Evolutionary conservation across 805 yeast genomes (phyloP), one percentile per base, ranked within the genome.

Genomic region (Zygotorulaspora chibaensis): DNA sequence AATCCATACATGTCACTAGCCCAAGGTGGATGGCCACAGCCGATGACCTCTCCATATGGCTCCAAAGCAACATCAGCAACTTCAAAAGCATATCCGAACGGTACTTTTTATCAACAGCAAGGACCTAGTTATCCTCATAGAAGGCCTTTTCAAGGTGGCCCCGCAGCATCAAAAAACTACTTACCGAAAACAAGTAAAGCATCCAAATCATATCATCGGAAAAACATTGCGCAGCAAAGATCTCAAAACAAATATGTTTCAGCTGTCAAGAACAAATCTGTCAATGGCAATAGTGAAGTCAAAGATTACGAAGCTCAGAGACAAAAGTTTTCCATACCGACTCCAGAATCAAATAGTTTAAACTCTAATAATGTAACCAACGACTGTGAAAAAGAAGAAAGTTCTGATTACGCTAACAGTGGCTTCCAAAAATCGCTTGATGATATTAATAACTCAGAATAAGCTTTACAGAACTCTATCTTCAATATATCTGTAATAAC

Each of bases 321-420:
- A 15, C 42, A 38, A 33, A 38, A 35, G 17, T 42, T 49, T 28
- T 52, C 54, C 20, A 52, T 52, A 33, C 54, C 56, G 5, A 44
- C 58, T 2, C 52, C 58, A 9, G 54, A 51, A 27, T 51, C 54
- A 8, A 51, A 51, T 38, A 42, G 41, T 6, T 16, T 47, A 27
- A 39, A 38, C 28, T 41, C 41, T n/a, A 46, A 42, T 18, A 38
- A 15, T 13, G 38, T 15, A 11, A 31, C 20, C 17, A 39, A 36
- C 16, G 42, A 23, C n/a, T 27, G 26, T 15, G 37, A 28, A 3
- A 42, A 18, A n/a, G 25, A 35, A n/a, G 31, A 36, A n/a, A 5
- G 36, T 2, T 39, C 36, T 8, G 37, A 40, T 3, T 40, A 20
- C 30, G 23, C 38, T 13, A 30, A 27, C 17, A 40, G 26, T 40